These are phyloP conservation scores for Hortaea werneckii DNA, from an alignment of 2,329 filamentous ascomycete genomes.

Conservation along the genomic window DNA sequence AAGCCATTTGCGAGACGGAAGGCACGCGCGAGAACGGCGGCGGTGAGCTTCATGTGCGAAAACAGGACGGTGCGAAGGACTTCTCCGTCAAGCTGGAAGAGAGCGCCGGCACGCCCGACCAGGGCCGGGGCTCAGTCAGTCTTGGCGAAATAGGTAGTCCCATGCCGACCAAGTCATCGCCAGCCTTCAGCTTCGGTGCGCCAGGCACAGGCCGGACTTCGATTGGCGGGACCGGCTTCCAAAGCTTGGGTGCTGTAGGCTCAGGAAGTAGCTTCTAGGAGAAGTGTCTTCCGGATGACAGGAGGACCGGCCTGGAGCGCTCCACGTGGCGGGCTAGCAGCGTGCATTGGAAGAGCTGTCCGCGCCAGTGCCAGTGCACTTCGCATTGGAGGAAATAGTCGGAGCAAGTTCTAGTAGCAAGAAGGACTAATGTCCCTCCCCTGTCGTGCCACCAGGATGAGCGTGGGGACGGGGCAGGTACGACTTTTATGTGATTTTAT, in stretches of 20 bases:
- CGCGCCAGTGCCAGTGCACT: too few relatives aligned
- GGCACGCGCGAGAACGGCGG: slow-evolving; percentile 79
- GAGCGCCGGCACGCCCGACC: slow-evolving; percentile 20
- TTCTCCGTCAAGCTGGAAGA: slow-evolving; percentile 35
- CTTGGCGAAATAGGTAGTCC: slow-evolving; percentile 41
- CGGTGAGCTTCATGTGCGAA: slow-evolving; percentile 67
- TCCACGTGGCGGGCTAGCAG: too few relatives aligned
- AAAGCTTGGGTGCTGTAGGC: slow-evolving; percentile 17
- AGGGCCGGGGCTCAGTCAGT: slow-evolving; percentile 13
- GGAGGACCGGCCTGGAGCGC: too few relatives aligned
- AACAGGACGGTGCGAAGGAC: slow-evolving; percentile 25
- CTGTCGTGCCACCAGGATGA: too few relatives aligned
- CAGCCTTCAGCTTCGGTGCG: slow-evolving; percentile 22
- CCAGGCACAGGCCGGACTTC: slow-evolving; percentile 14
- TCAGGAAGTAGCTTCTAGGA: background rate
- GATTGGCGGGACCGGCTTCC: slow-evolving; percentile 10
- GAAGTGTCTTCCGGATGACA: too few relatives aligned
- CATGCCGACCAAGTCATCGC: slow-evolving; percentile 32
- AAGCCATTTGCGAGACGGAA: slow-evolving; percentile 82
- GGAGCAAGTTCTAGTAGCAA: too few relatives aligned
- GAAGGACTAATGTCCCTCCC: too few relatives aligned
- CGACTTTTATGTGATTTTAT: too few relatives aligned
- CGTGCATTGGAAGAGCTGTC: too few relatives aligned
- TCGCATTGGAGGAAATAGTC: too few relatives aligned
- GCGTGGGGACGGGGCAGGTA: too few relatives aligned